Percentiles rank a stretch among this genome's conserved stretches.
phyloP scores from a whole-genome alignment of 2,329 filamentous ascomycete species.

The Neopestalotiopsis rosae region DNA sequence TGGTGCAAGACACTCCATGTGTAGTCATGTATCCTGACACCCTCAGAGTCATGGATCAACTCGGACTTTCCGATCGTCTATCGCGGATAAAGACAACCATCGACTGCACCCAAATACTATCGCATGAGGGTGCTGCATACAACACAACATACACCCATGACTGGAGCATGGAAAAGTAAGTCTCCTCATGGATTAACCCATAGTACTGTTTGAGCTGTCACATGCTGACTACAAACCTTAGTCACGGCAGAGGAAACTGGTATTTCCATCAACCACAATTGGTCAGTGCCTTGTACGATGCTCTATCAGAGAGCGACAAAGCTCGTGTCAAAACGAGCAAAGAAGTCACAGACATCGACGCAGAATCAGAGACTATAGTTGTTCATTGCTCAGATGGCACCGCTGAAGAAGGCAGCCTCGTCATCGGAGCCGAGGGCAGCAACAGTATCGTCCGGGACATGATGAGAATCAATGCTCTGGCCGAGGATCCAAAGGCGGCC shows the following conservation, averaged over 20 bases:
- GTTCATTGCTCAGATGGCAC: constrained; percentile 8
- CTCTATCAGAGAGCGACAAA: neutral
- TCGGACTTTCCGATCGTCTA: neutral
- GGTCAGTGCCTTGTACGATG: neutral
- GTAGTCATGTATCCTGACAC: neutral
- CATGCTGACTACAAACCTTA: neutral
- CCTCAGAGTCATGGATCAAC: constrained; percentile 15
- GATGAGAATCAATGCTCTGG: neutral
- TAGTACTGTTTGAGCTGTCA: neutral
- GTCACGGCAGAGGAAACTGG: constrained; percentile 6
- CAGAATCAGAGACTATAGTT: neutral
- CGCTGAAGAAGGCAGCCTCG: neutral
- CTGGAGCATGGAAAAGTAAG: constrained; percentile 9
- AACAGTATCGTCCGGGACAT: neutral
- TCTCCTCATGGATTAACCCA: too few relatives aligned
- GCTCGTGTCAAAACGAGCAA: neutral
- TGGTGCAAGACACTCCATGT: neutral
- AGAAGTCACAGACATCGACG: constrained; percentile 4
- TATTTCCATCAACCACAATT: constrained; percentile 3
- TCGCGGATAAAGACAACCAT: neutral
- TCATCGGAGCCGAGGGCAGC: neutral
- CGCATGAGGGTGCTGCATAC: neutral
- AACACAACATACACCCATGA: neutral
- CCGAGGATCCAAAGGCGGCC: neutral
- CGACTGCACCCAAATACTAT: neutral